Evolutionary conservation across 768 basidiomycete genomes (phyloP), one percentile per base, ranked within the genome.

Genomic region (Kwoniella europaea): DNA sequence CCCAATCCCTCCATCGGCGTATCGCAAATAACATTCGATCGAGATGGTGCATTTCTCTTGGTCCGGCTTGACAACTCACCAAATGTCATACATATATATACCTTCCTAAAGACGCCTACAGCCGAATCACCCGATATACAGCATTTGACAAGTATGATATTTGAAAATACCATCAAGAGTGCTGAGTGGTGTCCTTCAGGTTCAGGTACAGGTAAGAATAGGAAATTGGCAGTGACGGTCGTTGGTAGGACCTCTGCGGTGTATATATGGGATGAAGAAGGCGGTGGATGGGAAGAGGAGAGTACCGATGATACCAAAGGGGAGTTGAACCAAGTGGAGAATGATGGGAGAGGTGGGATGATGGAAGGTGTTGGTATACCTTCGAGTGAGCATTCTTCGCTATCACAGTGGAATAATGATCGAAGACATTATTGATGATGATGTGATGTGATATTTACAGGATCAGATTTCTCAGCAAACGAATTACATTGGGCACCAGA

Each of bases 321-420:
- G 2, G 67, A 54, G 13, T 4, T 29, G 22, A 7, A 58, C 16
- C 44, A 24, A 27, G 65, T 46, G 76, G 71, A 92, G 91, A 91
- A 83, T 89, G 16, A 87, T 86, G 35, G 89, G 89, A 56, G 70
- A 65, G 74, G 77, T 20, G 76, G 65, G 58, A 77, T 93, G 84
- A 92, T 93, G 2, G 94, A 96, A 82, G 95, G 93, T 76, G 88
- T 95, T 43, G 92, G 92, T 7, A 88, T 97, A 4, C 94, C 94
- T 43, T 88, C 91, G n/a, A 88, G 92, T 91, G 79, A 84, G 92
- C 88, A 65, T 72, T 69, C 44, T 18, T 63, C 18, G 44, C 24
- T 6, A 22, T 50, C 9, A 43, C 3, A 20, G 22, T 27, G 7
- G 29, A 4, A 27, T n/a, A 4, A 27, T n/a, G 55, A 10, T 50